These are phyloP conservation scores for Ustilago hordei DNA, from an alignment of 1,284 basidiomycete genomes.

Conservation along the genomic window DNA sequence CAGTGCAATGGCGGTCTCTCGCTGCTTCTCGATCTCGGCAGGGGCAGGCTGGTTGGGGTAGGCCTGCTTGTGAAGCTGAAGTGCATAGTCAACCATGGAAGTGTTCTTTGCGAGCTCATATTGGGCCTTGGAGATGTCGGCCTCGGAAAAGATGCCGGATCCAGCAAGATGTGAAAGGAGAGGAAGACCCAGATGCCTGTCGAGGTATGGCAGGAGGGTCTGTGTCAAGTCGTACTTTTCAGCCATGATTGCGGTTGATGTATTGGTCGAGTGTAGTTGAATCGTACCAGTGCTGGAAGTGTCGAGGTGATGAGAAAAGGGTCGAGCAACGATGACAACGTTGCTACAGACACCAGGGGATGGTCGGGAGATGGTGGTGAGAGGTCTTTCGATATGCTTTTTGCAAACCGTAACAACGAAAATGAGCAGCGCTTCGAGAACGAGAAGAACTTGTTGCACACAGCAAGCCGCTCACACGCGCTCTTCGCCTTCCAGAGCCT, in stretches of 20 bases:
- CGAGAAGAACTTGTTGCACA: conserved; percentile 14
- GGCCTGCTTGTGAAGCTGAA: conserved; percentile 81
- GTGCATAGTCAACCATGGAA: conserved; percentile 71
- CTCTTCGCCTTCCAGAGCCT: not conserved
- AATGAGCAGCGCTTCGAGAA: not conserved
- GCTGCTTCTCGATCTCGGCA: conserved; percentile 61
- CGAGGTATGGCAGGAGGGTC: conserved; percentile 80
- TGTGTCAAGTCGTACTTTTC: conserved; percentile 78
- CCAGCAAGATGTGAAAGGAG: conserved; percentile 82
- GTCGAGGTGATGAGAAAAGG: conserved; percentile 2
- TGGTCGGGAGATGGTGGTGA: conserved; percentile 42
- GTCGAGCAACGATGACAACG: conserved; percentile 37
- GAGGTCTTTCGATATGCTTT: conserved; percentile 3
- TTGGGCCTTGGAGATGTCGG: conserved; percentile 84
- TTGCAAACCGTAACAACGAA: conserved; percentile 13
- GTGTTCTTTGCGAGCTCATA: conserved; percentile 96
- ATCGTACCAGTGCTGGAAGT: conserved; percentile 9
- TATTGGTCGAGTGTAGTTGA: conserved; percentile 10
- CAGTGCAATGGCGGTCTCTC: conserved; percentile 80
- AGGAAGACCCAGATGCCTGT: conserved; percentile 92
- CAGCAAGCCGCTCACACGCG: conserved; percentile 10
- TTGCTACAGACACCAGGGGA: conserved; percentile 36
- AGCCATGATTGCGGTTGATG: conserved; percentile 54
- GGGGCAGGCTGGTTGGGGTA: conserved; percentile 75
- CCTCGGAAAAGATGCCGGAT: conserved; percentile 79